A percentile compares a stretch with the other conserved stretches of the same genome.
phyloP scores from a whole-genome alignment of 2,329 filamentous ascomycete species.

The Fusarium proliferatum region DNA sequence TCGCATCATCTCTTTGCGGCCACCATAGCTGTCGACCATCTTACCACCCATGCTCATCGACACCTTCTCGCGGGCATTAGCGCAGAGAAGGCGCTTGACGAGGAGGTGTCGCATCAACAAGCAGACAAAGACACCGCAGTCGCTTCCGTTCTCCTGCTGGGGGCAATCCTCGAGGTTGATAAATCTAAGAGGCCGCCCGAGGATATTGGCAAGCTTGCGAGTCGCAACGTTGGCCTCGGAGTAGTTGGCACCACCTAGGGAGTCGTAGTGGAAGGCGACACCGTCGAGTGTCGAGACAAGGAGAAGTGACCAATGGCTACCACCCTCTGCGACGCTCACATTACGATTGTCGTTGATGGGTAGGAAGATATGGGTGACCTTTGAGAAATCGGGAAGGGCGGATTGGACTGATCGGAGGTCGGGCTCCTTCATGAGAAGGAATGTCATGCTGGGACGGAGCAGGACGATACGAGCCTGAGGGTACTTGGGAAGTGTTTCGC shows the following conservation, averaged over 20 bases:
- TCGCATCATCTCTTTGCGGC: conserved; percentile 89
- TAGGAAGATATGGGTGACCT: conserved; percentile 91
- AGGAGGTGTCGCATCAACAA: conserved; percentile 95
- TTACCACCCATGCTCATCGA: conserved; percentile 93
- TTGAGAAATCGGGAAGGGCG: conserved; percentile 82
- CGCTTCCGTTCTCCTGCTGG: conserved; percentile 90
- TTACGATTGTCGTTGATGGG: conserved; percentile 92
- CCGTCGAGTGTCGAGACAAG: conserved; percentile 90
- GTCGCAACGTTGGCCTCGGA: conserved; percentile 77
- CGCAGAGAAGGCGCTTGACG: conserved; percentile 81
- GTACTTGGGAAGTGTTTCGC: conserved; percentile 83
- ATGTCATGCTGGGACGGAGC: conserved; percentile 91
- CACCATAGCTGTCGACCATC: conserved; percentile 81
- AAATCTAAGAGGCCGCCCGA: conserved; percentile 76
- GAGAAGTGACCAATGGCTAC: conserved; percentile 93
- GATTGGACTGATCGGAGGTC: conserved; percentile 67
- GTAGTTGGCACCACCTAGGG: conserved; percentile 79
- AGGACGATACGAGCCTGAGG: conserved; percentile 89
- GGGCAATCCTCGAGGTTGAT: conserved; percentile 86
- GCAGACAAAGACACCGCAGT: conserved; percentile 97
- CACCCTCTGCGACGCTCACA: conserved; percentile 82
- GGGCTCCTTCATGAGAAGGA: conserved; percentile 83
- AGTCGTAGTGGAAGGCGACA: conserved; percentile 97
- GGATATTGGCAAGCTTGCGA: conserved; percentile 74
- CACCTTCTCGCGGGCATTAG: conserved; percentile 85